Evolutionary conservation across 1,284 basidiomycete genomes (phyloP), one percentile per base, ranked within the genome.

Genomic region (Agaricales sp.): DNA sequence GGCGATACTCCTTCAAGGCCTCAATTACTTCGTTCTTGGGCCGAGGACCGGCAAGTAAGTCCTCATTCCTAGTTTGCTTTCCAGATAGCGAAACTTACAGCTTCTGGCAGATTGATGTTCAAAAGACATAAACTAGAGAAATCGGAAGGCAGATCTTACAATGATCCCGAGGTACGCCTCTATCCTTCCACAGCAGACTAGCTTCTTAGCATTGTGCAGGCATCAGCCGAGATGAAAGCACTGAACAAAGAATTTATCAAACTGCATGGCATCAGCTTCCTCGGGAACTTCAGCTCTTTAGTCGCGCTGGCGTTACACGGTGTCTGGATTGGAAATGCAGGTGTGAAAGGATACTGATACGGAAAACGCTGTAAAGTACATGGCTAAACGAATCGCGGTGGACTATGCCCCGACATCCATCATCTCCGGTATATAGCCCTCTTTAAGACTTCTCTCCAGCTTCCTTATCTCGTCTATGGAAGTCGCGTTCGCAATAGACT

Each of bases 381-480:
- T 53, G 44, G 49, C 46, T 45, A 49, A 45, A 53, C n/a, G n/a
- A 53, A 50, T 56, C 55, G 30, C 2, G 18, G 26, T 4, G 14
- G 11, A 20, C 48, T 62, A 87, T 66, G 84, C 84, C 41, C 85
- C 85, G 50, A 87, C 80, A 49, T 77, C 72, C 61, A 86, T 83
- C 68, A 82, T 73, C 52, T 77, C 73, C 38, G 90, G 90, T 61
- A 92, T 67, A 63, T 88, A 83, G 26, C 92, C 92, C 62, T 94
- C 91, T 56, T 82, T 81, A 60, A 95, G 67, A 71, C 85, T 90
- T 66, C 90, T 78, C 67, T 96, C 91, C 57, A 96, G 66, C 61
- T 80, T 78, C 63, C 87, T 78, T 57, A 96, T 84, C 68, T 96
- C 92, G 59, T 97, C 95, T 51, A 92, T 80, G 43, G 88, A 94